These are phyloP conservation scores for Coemansia sp. DNA, from an alignment of 192 early-diverging fungal genomes.

Conservation along the genomic window DNA sequence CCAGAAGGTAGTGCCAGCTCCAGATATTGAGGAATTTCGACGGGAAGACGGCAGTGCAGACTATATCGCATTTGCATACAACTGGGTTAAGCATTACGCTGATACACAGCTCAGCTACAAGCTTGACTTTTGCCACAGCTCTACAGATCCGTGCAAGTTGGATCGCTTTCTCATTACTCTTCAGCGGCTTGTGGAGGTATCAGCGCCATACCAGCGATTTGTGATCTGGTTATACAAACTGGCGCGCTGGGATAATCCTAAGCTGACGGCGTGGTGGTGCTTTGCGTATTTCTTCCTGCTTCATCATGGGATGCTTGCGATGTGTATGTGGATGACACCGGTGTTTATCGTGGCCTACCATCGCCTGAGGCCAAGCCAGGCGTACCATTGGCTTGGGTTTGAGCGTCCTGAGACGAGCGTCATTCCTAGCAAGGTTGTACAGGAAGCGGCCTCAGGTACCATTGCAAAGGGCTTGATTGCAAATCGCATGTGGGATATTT, in stretches of 20 bases:
- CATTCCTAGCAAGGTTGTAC: slow-evolving; percentile 42
- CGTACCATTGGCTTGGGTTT: slow-evolving; percentile 50
- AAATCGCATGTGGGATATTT: slow-evolving; percentile 51
- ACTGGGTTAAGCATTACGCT: slow-evolving; percentile 38
- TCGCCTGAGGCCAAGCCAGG: slow-evolving; percentile 51
- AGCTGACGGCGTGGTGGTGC: slow-evolving; percentile 50
- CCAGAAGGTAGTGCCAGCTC: slow-evolving; percentile 29
- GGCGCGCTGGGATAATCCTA: slow-evolving; percentile 54
- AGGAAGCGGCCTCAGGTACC: slow-evolving; percentile 47
- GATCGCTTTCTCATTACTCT: slow-evolving; percentile 48
- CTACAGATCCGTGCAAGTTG: slow-evolving; percentile 46
- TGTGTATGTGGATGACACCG: slow-evolving; percentile 41
- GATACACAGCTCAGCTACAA: slow-evolving; percentile 49
- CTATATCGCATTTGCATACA: slow-evolving; percentile 29
- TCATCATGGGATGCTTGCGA: slow-evolving; percentile 35
- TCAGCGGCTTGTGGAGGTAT: slow-evolving; percentile 52
- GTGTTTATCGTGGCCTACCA: slow-evolving; percentile 52
- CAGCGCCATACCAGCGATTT: slow-evolving; percentile 54
- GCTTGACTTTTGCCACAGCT: slow-evolving; percentile 53
- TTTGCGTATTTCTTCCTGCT: slow-evolving; percentile 43
- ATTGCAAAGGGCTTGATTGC: slow-evolving; percentile 48
- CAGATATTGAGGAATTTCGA: slow-evolving; percentile 17
- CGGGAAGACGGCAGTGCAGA: slow-evolving; percentile 41
- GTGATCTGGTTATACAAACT: slow-evolving; percentile 50
- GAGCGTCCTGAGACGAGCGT: slow-evolving; percentile 55